A percentile compares a stretch with the other conserved stretches of the same genome.
Conservation (phyloP, 2,329 filamentous ascomycete genomes). For the Claviceps quebecensis region DNA sequence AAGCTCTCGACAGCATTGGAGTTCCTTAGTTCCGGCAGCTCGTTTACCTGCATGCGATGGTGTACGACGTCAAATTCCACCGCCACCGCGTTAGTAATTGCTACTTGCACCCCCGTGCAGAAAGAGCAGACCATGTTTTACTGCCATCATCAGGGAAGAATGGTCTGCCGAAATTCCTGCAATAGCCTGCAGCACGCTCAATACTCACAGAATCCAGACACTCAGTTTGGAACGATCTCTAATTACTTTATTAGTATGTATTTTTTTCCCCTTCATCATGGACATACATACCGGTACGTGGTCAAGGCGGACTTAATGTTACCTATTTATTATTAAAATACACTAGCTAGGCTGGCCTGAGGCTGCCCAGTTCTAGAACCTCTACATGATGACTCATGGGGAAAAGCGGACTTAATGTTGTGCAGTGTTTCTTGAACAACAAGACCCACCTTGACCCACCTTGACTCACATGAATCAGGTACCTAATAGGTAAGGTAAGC, state of each 20-base stretch:
- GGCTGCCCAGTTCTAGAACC: no score
- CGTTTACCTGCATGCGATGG: not conserved
- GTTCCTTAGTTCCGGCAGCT: not conserved
- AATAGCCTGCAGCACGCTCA: not conserved
- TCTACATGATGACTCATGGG: no score
- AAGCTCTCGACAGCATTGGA: not conserved
- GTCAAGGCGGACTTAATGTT: no score
- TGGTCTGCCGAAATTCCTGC: not conserved
- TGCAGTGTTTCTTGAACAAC: not conserved
- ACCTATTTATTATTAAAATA: no score
- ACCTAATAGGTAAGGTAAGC: not conserved
- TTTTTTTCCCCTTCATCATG: no score
- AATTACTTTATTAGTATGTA: not conserved
- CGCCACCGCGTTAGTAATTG: not conserved
- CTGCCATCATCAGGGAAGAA: not conserved
- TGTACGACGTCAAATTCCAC: not conserved
- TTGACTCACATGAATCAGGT: slow-evolving; percentile 1
- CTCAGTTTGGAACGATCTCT: not conserved
- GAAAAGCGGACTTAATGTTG: no score
- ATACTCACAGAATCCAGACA: not conserved
- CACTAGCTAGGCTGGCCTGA: no score
- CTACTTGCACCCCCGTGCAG: not conserved
- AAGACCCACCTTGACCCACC: not conserved
- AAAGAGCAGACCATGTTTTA: not conserved
- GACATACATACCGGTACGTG: no score